phyloP scores from a whole-genome alignment of 2,329 filamentous ascomycete genomes.

The Verticillium zaregamsianum region DNA sequence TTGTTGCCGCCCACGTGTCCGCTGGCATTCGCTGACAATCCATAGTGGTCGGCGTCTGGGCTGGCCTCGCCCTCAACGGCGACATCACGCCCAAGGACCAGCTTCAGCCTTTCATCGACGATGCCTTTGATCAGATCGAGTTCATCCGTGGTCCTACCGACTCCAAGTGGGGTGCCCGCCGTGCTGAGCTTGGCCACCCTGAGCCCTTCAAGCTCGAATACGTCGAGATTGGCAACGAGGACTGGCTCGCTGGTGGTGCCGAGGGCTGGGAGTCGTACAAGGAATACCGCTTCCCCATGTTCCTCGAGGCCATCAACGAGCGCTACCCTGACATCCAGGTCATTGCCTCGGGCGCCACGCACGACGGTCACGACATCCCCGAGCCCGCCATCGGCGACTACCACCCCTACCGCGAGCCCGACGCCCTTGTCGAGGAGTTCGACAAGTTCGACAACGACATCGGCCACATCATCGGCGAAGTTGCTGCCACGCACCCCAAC shows the following conservation, averaged over 20 bases:
- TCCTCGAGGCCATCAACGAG: conserved; percentile 54
- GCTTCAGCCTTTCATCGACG: conserved; percentile 53
- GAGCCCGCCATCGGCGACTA: conserved; percentile 41
- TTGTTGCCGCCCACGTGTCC: background rate
- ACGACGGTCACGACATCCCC: conserved; percentile 38
- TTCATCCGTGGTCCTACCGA: conserved; percentile 52
- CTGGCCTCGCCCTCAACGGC: conserved; percentile 51
- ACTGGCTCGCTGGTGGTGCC: conserved; percentile 51
- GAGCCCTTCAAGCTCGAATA: conserved; percentile 57
- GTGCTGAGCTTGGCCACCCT: conserved; percentile 56
- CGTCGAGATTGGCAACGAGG: conserved; percentile 67
- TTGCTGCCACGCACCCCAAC: conserved; percentile 47
- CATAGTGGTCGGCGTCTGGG: conserved; percentile 52
- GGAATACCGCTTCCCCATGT: conserved; percentile 53
- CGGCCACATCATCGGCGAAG: conserved; percentile 41
- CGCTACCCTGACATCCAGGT: conserved; percentile 54
- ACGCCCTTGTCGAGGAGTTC: conserved; percentile 45
- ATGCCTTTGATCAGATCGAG: conserved; percentile 59
- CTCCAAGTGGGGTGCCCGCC: conserved; percentile 52
- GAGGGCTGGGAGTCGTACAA: conserved; percentile 42
- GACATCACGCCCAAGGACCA: conserved; percentile 45
- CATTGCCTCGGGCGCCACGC: conserved; percentile 43
- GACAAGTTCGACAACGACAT: conserved; percentile 47
- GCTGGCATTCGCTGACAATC: background rate
- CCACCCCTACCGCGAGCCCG: conserved; percentile 47